phyloP scores from a whole-genome alignment of 352 stramenopile species.

The Thalassiosira livingstoniorum region DNA sequence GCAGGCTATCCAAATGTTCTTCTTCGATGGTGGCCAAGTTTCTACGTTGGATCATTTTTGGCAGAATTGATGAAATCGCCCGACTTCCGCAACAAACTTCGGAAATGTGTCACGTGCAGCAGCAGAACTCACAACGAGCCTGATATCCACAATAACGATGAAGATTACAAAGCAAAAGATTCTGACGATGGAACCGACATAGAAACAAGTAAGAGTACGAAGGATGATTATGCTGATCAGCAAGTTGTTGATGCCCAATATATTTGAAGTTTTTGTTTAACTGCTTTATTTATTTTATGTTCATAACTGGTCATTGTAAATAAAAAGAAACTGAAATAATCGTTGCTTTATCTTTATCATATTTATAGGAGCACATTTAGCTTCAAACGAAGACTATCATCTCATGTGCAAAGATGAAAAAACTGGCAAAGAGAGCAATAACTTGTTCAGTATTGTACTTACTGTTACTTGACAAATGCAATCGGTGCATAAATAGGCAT shows the following conservation, averaged over 20 bases:
- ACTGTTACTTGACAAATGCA: too few species aligned
- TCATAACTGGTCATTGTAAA: neutral
- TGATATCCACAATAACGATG: neutral
- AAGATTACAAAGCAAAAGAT: neutral
- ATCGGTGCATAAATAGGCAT: too few species aligned
- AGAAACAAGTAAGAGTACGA: neutral
- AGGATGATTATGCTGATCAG: neutral
- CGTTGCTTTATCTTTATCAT: neutral
- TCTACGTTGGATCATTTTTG: constrained; percentile 64
- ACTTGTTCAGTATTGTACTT: too few species aligned
- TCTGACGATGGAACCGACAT: neutral
- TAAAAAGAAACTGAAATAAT: neutral
- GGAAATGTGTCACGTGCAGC: neutral
- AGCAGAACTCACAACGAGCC: neutral
- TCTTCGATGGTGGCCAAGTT: constrained; percentile 69
- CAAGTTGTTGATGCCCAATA: too few species aligned
- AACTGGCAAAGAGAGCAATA: too few species aligned
- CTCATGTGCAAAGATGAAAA: too few species aligned
- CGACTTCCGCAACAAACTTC: neutral
- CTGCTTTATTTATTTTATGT: neutral
- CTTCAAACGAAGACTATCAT: too few species aligned
- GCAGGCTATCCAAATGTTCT: constrained; percentile 63
- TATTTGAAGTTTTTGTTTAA: too few species aligned
- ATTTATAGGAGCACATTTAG: too few species aligned
- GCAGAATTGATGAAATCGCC: constrained; percentile 49